Evolutionary conservation across 2,329 filamentous ascomycete genomes (phyloP).

Genomic region (Drechslera avenae): DNA sequence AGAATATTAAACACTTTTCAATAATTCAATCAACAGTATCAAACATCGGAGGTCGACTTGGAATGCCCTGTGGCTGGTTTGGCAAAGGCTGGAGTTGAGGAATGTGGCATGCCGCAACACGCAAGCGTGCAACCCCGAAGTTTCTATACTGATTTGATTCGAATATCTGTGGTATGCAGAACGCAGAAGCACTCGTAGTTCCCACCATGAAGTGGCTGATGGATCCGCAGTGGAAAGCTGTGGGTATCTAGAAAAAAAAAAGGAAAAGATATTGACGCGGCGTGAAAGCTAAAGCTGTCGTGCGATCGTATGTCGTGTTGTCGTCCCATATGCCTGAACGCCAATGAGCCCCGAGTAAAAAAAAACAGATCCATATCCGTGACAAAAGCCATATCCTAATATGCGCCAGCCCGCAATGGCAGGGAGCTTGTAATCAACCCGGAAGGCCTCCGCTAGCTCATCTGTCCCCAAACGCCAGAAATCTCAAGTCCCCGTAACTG

Average conservation of each 20-base stretch:
- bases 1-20: no score
- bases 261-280: slow-evolving; percentile 16
- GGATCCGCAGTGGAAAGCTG: slow-evolving; percentile 5
- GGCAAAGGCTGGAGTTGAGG: slow-evolving; percentile 26
- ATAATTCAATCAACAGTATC: no score
- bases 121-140: neutral
- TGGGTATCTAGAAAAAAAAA: slow-evolving; percentile 37
- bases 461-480: slow-evolving; percentile 5
- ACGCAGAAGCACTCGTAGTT: neutral
- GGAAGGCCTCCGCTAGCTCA: neutral
- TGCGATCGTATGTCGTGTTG: neutral
- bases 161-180: neutral
- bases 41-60: slow-evolving; percentile 15
- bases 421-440: neutral
- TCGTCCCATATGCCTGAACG: slow-evolving; percentile 18
- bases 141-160: neutral
- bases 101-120: slow-evolving; percentile 29
- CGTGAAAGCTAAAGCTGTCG: slow-evolving; percentile 20
- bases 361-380: neutral
- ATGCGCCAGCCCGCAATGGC: neutral
- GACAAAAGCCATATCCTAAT: neutral
- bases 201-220: slow-evolving; percentile 10
- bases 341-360: slow-evolving; percentile 2
- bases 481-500: neutral
- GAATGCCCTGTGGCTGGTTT: slow-evolving; percentile 37